A percentile compares a stretch with the other conserved stretches of the same genome.
Evolutionary conservation across 306 rosid genomes (phyloP).

Genomic region (Alnus glutinosa): DNA sequence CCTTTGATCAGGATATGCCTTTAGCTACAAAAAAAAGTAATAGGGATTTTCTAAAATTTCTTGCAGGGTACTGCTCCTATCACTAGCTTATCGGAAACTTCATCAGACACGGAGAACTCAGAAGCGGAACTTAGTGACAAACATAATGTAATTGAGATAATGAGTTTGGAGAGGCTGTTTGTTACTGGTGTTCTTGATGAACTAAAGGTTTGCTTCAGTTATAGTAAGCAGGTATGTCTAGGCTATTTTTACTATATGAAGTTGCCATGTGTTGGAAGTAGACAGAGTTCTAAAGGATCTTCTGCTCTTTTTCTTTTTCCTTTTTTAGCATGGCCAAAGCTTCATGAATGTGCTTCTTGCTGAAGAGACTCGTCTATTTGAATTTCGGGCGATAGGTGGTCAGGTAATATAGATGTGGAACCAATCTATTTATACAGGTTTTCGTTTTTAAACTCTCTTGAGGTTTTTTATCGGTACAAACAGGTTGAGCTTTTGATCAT

Average conservation of each 20-base stretch:
- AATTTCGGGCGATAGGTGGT: constrained; percentile 97
- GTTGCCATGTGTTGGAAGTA: constrained; percentile 14
- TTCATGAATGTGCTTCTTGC: constrained; percentile 75
- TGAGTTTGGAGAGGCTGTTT: constrained; percentile 63
- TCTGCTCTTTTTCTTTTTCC: constrained; percentile 10
- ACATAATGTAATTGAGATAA: constrained; percentile 33
- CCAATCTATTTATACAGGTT: constrained; percentile 2
- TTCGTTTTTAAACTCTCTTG: constrained; percentile 12
- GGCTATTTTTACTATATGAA: background rate
- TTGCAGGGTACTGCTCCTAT: constrained; percentile 83
- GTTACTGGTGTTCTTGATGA: constrained; percentile 94
- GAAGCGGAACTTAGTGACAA: constrained; percentile 53
- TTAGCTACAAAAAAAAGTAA: background rate
- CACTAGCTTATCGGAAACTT: constrained; percentile 73
- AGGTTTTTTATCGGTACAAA: constrained; percentile 28
- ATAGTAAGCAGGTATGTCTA: constrained; percentile 66
- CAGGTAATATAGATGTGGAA: constrained; percentile 52
- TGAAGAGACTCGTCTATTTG: constrained; percentile 75
- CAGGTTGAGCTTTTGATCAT: constrained; percentile 91
- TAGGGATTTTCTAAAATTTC: constrained; percentile 22
- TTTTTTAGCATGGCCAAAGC: constrained; percentile 59
- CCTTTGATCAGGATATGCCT: background rate
- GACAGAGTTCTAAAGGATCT: constrained; percentile 26
- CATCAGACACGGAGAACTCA: constrained; percentile 73
- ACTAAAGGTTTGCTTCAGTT: constrained; percentile 81